Evolutionary conservation across 1,139 yeast species (phyloP).

Genomic region (Diutina ranongensis): DNA sequence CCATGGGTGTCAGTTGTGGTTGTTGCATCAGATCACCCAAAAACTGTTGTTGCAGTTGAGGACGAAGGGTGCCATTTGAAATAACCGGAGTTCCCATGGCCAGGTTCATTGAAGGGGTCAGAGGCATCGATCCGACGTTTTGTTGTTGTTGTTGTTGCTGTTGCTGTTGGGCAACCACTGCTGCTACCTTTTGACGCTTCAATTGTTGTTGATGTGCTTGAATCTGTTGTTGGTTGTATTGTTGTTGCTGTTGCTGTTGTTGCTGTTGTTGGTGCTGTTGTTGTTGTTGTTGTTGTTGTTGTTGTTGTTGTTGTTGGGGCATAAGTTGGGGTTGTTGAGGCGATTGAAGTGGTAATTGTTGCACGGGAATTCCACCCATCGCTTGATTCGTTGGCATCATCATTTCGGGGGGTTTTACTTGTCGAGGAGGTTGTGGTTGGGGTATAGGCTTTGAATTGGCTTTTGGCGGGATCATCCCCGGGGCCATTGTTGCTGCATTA

Average conservation of each 20-base stretch:
- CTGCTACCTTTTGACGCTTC: slow-evolving; percentile 6
- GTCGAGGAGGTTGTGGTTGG: not conserved
- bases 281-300: slow-evolving; percentile 12
- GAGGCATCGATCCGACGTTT: slow-evolving; percentile 1
- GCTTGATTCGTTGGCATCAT: slow-evolving; percentile 10
- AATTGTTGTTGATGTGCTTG: slow-evolving; percentile 8
- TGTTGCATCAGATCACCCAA: slow-evolving; percentile 8
- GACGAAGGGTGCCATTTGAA: not conserved
- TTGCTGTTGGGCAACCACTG: not conserved
- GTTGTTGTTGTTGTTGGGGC: slow-evolving; percentile 13
- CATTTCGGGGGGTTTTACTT: slow-evolving; percentile 7
- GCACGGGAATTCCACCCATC: slow-evolving; percentile 6
- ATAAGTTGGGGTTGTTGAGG: slow-evolving; percentile 5
- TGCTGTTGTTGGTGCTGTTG: slow-evolving; percentile 11
- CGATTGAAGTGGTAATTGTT: slow-evolving; percentile 10
- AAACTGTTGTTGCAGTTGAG: not conserved
- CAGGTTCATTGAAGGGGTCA: not conserved
- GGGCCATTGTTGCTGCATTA: not conserved
- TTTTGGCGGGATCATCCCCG: slow-evolving; percentile 23
- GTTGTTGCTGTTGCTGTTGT: slow-evolving; percentile 15
- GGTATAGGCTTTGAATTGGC: not conserved
- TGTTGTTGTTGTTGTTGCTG: slow-evolving; percentile 9
- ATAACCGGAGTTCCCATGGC: slow-evolving; percentile 1
- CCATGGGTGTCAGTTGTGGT: slow-evolving; percentile 7
- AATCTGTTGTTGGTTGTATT: slow-evolving; percentile 11